Percentiles rank a stretch among this genome's conserved stretches.
phyloP scores from a whole-genome alignment of 2,329 filamentous ascomycete species.

The Lachnellula cervina region DNA sequence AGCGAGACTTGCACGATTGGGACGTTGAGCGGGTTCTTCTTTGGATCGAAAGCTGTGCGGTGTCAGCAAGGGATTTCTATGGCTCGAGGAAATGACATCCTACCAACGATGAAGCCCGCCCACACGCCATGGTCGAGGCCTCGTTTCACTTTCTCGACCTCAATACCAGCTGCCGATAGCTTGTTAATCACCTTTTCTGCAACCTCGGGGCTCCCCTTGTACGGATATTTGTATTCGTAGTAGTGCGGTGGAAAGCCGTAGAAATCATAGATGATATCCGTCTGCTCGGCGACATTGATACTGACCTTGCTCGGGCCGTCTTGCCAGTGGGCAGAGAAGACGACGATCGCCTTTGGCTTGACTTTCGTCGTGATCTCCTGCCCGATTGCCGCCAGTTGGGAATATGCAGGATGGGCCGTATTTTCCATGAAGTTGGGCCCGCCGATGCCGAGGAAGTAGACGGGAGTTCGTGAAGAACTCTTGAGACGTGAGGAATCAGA shows the following conservation, averaged over 20 bases:
- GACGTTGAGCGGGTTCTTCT: constrained; percentile 54
- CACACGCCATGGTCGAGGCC: constrained; percentile 72
- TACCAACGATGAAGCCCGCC: constrained; percentile 51
- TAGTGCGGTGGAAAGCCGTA: constrained; percentile 67
- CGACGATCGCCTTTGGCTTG: constrained; percentile 66
- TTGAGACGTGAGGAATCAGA: constrained; percentile 11
- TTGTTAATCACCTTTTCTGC: constrained; percentile 54
- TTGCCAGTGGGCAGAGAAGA: constrained; percentile 77
- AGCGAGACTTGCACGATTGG: constrained; percentile 70
- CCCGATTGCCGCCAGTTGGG: constrained; percentile 59
- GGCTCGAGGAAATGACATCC: constrained; percentile 3
- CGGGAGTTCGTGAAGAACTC: constrained; percentile 16
- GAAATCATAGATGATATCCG: constrained; percentile 70
- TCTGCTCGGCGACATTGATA: constrained; percentile 60
- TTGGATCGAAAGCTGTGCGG: constrained; percentile 16
- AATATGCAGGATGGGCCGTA: constrained; percentile 62
- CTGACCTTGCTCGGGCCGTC: constrained; percentile 49
- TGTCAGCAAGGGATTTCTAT: constrained; percentile 8
- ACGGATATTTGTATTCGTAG: constrained; percentile 63
- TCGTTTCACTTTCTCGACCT: constrained; percentile 54
- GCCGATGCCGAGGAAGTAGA: constrained; percentile 28
- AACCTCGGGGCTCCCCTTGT: constrained; percentile 55
- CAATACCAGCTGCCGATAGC: constrained; percentile 53
- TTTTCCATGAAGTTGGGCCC: constrained; percentile 62
- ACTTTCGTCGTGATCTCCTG: constrained; percentile 65